Percentiles rank a stretch among this genome's conserved stretches.
Evolutionary conservation across 805 yeast species (phyloP).

Genomic region (Torulaspora maleeae): DNA sequence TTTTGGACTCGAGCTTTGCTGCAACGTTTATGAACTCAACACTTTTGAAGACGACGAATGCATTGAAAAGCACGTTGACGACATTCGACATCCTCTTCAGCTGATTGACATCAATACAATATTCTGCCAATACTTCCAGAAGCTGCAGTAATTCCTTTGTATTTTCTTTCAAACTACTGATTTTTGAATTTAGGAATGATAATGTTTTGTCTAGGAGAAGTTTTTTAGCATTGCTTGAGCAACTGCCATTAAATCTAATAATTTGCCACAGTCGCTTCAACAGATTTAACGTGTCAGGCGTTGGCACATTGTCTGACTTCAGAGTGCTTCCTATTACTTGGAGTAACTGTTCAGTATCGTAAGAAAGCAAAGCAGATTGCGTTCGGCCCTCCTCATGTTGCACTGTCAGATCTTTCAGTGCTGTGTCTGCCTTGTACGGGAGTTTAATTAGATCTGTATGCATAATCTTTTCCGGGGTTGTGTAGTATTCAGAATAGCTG

Average conservation of each 20-base stretch:
- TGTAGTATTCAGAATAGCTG: constrained; percentile 17
- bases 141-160: constrained; percentile 1
- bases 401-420: background rate
- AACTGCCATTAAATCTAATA: constrained; percentile 9
- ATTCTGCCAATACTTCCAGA: constrained; percentile 14
- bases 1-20: constrained; percentile 9
- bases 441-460: constrained; percentile 12
- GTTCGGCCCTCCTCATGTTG: background rate
- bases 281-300: background rate
- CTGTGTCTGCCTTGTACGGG: background rate
- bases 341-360: background rate
- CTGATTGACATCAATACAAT: constrained; percentile 18
- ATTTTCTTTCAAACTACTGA: constrained; percentile 2
- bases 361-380: background rate
- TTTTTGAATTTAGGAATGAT: constrained; percentile 18
- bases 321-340: background rate
- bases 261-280: constrained; percentile 13
- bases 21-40: constrained; percentile 6
- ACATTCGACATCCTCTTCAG: constrained; percentile 27
- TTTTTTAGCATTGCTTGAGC: constrained; percentile 3
- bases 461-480: constrained; percentile 22
- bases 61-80: constrained; percentile 29
- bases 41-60: constrained; percentile 19
- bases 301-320: background rate
- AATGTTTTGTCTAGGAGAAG: constrained; percentile 23